These are phyloP conservation scores for Diaporthe australafricana DNA, from an alignment of 2,329 filamentous ascomycete genomes.

Conservation along the genomic window DNA sequence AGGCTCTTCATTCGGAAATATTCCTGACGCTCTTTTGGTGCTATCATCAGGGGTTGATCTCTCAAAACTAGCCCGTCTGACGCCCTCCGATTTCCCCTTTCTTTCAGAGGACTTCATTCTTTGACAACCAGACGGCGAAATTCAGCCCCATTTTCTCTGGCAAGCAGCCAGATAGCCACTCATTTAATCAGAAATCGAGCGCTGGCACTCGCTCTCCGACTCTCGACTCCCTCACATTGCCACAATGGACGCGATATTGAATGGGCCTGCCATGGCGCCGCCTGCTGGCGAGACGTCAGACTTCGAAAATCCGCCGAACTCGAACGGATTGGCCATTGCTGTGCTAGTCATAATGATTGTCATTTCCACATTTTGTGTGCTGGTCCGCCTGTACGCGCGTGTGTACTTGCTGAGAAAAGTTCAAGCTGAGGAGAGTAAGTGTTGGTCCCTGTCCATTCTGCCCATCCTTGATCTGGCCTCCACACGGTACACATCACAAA, in stretches of 20 bases:
- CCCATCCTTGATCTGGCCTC: not conserved
- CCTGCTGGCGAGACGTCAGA: constrained; percentile 20
- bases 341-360: constrained; percentile 30
- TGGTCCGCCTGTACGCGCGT: constrained; percentile 29
- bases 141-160: constrained; percentile 1
- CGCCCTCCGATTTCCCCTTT: not conserved
- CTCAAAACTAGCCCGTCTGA: not conserved
- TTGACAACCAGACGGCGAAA: not conserved
- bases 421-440: constrained; percentile 21
- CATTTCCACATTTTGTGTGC: constrained; percentile 30
- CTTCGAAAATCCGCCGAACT: constrained; percentile 33
- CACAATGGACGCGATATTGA: constrained; percentile 16
- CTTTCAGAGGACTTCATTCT: not conserved
- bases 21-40: constrained; percentile 2
- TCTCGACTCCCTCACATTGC: not conserved
- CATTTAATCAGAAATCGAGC: not conserved
- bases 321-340: constrained; percentile 29
- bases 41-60: not conserved
- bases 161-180: not conserved
- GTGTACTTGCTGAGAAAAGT: constrained; percentile 20
- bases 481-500: not conserved
- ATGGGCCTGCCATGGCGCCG: constrained; percentile 29
- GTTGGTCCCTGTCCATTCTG: not conserved
- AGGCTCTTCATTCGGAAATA: constrained; percentile 14
- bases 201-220: constrained; percentile 8